Base-by-base conservation (phyloP, 306 rosid genomes). In the Carpinus viminea region DNA sequence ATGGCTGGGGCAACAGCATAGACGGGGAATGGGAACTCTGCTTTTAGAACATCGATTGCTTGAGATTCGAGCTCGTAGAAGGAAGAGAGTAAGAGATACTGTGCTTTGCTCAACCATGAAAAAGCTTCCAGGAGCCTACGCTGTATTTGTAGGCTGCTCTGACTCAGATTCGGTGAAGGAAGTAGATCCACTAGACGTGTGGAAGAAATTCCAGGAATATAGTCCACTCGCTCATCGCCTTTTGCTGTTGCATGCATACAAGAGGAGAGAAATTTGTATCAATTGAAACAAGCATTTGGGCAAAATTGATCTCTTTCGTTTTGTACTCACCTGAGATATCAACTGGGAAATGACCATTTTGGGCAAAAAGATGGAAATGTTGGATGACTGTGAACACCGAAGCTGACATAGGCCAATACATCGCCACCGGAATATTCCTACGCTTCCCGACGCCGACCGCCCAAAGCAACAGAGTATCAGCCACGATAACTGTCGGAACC, bases 1-100 rank as follows among this genome's bases (percentile, higher is more conserved):
- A 85, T 82, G 46, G 81, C 65, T 70, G 91, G 89, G 54, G 84
- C 89, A 55, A 85, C 43, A 2, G 81, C 2, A 80, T 82, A 72
- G 46, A 87, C 31, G 7, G 86, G 85, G 60, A 82, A 62, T 7
- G 85, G 55, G 41, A 54, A 41, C 50, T 74, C 34, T 15, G 54
- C 47, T 74, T 46, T 80, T 20, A 86, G 68, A 79, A 38, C 11
- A 20, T 77, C 81, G 15, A 76, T 68, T 46, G 41, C 82, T 73
- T 68, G 68, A 65, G 84, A 31, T 74, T 87, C 86, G 26, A 81
- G 79, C 56, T 84, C 84, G 12, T 76, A 79, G 50, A 81, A 56
- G 20, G 84, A 78, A 65, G 76, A 73, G 28, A 81, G 41, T 16
- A 79, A 53, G 15, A 84, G 83, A 62, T 76, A 79, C 12, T 81